Evolutionary conservation across 169 alveolate species (phyloP).

Genomic region (Cryptosporidium parvum): DNA sequence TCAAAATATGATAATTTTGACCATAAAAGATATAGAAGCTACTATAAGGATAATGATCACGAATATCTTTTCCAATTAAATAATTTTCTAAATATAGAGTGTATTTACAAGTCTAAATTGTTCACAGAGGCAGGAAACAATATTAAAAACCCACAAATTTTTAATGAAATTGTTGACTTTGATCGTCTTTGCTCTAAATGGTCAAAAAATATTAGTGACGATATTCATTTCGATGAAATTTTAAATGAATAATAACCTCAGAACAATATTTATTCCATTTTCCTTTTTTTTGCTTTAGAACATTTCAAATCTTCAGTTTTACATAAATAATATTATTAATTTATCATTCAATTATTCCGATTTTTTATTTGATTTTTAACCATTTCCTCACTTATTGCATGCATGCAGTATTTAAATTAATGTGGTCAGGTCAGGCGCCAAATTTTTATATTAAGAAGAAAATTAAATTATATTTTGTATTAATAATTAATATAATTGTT

Average conservation of each 20-base stretch:
- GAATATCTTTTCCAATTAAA: slow-evolving; percentile 39
- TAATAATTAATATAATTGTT: not conserved
- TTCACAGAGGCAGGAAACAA: not conserved
- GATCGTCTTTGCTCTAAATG: slow-evolving; percentile 10
- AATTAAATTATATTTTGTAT: not conserved
- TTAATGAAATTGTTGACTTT: slow-evolving; percentile 1
- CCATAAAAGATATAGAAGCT: slow-evolving; percentile 45
- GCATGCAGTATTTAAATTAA: not conserved
- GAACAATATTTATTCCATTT: not conserved
- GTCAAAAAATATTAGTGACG: not conserved
- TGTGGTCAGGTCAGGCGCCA: slow-evolving; percentile 1
- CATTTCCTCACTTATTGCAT: not conserved
- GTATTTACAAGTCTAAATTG: slow-evolving; percentile 19
- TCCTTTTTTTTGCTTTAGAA: not conserved
- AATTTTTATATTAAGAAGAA: too few relatives aligned
- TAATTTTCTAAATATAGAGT: slow-evolving; percentile 5
- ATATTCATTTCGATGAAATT: slow-evolving; percentile 24
- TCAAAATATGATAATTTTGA: slow-evolving; percentile 43
- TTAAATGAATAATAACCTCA: not conserved
- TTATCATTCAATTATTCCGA: too few relatives aligned
- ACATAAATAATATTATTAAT: not conserved
- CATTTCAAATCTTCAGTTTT: not conserved
- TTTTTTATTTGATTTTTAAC: too few relatives aligned
- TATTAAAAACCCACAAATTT: not conserved
- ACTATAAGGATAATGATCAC: slow-evolving; percentile 33